phyloP scores from a whole-genome alignment of 768 basidiomycete species.

The Brasilioporus rufonigricans region DNA sequence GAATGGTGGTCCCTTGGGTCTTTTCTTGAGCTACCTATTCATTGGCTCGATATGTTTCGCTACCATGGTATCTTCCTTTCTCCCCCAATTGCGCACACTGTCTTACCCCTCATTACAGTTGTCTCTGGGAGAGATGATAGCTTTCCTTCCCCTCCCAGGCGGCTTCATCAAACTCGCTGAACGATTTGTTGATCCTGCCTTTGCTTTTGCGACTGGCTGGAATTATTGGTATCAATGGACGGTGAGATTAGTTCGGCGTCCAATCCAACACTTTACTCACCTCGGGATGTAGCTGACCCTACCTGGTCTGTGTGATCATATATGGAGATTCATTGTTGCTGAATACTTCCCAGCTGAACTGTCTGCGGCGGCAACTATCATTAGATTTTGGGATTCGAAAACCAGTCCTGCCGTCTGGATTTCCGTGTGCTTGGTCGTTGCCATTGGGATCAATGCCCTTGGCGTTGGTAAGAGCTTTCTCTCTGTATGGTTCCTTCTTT shows the following conservation, averaged over 20 bases:
- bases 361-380: neutral
- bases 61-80: neutral
- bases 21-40: neutral
- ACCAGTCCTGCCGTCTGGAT: neutral
- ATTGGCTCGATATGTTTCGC: neutral
- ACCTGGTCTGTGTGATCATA: neutral
- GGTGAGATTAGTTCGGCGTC: neutral
- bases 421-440: too few relatives aligned
- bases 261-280: neutral
- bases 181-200: conserved; percentile 1
- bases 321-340: neutral
- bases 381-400: neutral
- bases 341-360: neutral
- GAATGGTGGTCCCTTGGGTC: conserved; percentile 1
- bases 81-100: neutral
- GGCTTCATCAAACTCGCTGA: too few relatives aligned
- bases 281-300: neutral
- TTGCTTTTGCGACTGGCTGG: conserved; percentile 4
- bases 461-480: neutral
- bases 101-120: neutral
- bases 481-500: neutral
- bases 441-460: conserved; percentile 1
- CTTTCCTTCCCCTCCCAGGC: too few relatives aligned
- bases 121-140: conserved; percentile 6
- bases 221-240: conserved; percentile 5